A percentile compares a stretch with the other conserved stretches of the same genome.
These are phyloP conservation scores for Amphichorda felina DNA, from an alignment of 2,329 filamentous ascomycete species.

Conservation along the genomic window DNA sequence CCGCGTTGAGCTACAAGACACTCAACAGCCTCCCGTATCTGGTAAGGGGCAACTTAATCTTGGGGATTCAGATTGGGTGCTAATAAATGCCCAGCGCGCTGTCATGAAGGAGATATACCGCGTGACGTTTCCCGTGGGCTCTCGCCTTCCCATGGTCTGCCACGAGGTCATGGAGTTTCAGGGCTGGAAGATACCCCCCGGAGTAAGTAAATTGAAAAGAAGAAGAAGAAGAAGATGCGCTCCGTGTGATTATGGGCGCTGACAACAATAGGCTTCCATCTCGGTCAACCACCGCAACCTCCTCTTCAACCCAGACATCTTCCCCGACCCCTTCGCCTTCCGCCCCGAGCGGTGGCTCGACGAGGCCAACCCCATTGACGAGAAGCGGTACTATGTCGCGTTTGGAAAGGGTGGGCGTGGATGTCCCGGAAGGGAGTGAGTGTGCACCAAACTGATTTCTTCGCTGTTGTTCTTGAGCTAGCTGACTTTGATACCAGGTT, in stretches of 20 bases:
- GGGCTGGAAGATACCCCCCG: neutral
- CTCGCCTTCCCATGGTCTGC: neutral
- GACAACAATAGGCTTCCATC: neutral
- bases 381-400: neutral
- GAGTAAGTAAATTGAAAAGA: too few relatives aligned
- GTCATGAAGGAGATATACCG: slow-evolving; percentile 1
- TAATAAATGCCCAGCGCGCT: too few relatives aligned
- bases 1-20: neutral
- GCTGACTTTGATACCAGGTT: neutral
- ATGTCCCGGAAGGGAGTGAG: neutral
- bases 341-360: slow-evolving; percentile 9
- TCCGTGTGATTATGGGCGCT: neutral
- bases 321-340: slow-evolving; percentile 7
- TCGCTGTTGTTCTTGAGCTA: neutral
- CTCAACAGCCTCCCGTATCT: slow-evolving; percentile 1
- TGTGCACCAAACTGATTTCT: neutral
- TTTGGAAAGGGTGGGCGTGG: slow-evolving; percentile 1
- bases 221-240: neutral
- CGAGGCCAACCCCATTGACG: neutral
- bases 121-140: neutral
- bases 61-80: too few relatives aligned
- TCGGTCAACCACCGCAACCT: slow-evolving; percentile 1
- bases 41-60: too few relatives aligned
- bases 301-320: slow-evolving; percentile 3
- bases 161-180: slow-evolving; percentile 1